Conservation (phyloP, 2,329 filamentous ascomycete genomes). For the Stemphylium beticola region DNA sequence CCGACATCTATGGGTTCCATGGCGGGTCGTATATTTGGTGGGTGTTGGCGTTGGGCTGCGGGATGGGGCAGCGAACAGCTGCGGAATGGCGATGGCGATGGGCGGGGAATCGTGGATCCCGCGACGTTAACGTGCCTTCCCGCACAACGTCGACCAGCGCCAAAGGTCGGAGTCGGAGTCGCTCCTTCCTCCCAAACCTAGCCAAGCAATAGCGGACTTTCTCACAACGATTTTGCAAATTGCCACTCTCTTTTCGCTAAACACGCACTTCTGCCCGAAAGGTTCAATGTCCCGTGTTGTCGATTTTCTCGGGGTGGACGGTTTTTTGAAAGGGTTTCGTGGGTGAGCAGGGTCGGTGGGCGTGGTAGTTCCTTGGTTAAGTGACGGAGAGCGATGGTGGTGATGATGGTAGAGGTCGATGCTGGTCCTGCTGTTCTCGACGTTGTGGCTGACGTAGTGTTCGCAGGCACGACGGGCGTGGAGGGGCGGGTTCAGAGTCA, state of each 20-base stretch:
- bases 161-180: slow-evolving; percentile 5
- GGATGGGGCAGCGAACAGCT: slow-evolving; percentile 21
- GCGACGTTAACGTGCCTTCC: slow-evolving; percentile 35
- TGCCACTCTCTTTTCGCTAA: not conserved
- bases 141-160: slow-evolving; percentile 27
- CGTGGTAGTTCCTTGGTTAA: not conserved
- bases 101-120: slow-evolving; percentile 25
- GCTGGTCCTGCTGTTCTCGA: slow-evolving; percentile 19
- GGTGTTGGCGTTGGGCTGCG: slow-evolving; percentile 12
- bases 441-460: slow-evolving; percentile 36
- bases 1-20: slow-evolving; percentile 53
- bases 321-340: not conserved
- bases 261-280: not conserved
- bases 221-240: not conserved
- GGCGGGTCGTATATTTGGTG: slow-evolving; percentile 10
- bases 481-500: slow-evolving; percentile 16
- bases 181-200: slow-evolving; percentile 23
- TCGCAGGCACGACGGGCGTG: slow-evolving; percentile 24
- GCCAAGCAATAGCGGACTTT: slow-evolving; percentile 15
- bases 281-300: not conserved
- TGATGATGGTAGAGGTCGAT: slow-evolving; percentile 2
- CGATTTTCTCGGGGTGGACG: not conserved
- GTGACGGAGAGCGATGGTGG: not conserved
- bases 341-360: not conserved
- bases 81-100: slow-evolving; percentile 24